Conservation (phyloP, 75 land plant species). For the Chamaecyparis obtusa region DNA sequence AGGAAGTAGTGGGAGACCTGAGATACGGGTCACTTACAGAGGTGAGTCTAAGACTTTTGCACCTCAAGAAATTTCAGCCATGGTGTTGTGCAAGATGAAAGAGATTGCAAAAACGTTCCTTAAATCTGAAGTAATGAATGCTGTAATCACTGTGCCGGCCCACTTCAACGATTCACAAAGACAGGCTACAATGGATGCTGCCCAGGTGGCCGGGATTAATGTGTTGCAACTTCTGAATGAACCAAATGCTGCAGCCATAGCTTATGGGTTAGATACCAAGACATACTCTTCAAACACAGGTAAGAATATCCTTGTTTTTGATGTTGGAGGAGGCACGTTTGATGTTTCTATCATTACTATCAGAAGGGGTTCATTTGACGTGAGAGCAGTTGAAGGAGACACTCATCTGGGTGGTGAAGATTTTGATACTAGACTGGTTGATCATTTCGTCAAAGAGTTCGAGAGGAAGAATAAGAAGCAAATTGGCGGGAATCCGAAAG, state of each 20-base stretch:
- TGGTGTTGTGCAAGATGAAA: too few species aligned
- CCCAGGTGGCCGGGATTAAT: slow-evolving; percentile 29
- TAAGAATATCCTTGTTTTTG: slow-evolving; percentile 14
- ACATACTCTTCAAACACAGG: slow-evolving; percentile 28
- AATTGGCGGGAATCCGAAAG: slow-evolving; percentile 22
- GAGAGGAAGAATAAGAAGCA: slow-evolving; percentile 31
- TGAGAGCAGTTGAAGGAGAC: too few species aligned
- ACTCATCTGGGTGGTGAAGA: too few species aligned
- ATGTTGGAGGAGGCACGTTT: slow-evolving; percentile 13
- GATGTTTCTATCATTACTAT: slow-evolving; percentile 14
- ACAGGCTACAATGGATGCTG: slow-evolving; percentile 42
- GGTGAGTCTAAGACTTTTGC: slow-evolving; percentile 20
- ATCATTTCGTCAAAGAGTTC: slow-evolving; percentile 23
- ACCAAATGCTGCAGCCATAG: too few species aligned
- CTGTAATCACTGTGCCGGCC: slow-evolving; percentile 14
- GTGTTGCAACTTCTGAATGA: slow-evolving; percentile 20
- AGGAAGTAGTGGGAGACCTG: not conserved
- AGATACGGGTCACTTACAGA: not conserved
- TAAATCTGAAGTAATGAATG: slow-evolving; percentile 20
- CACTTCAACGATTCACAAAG: slow-evolving; percentile 11
- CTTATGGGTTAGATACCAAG: slow-evolving; percentile 38
- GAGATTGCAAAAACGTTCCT: slow-evolving; percentile 31
- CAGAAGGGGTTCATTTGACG: slow-evolving; percentile 8
- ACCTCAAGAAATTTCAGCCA: slow-evolving; percentile 23
- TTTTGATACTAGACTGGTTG: slow-evolving; percentile 24